A percentile compares a stretch with the other conserved stretches of the same genome.
phyloP scores from a whole-genome alignment of 176 grass and related monocot species.

The Triticum urartu region DNA sequence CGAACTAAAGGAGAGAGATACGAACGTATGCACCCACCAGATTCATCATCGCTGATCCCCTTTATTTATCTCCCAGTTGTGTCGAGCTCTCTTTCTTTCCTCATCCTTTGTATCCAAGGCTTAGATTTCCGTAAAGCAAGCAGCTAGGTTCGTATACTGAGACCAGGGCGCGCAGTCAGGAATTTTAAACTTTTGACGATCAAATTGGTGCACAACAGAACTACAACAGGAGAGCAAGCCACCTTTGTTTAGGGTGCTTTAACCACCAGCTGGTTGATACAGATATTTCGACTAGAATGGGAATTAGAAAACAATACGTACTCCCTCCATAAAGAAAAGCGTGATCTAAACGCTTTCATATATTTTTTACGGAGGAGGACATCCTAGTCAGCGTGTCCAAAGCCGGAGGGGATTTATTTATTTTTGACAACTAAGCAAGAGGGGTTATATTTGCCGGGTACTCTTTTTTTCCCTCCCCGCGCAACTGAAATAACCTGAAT shows the following conservation, averaged over 20 bases:
- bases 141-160: not conserved
- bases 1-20: not conserved
- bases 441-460: too few relatives aligned
- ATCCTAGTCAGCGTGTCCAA: too few relatives aligned
- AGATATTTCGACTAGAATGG: too few relatives aligned
- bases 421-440: too few relatives aligned
- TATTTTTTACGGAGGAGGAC: too few relatives aligned
- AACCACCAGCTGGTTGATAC: not conserved
- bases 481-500: too few relatives aligned
- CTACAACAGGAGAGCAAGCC: not conserved
- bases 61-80: not conserved
- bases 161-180: not conserved
- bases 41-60: constrained; percentile 1
- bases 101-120: constrained; percentile 47
- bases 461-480: too few relatives aligned
- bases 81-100: not conserved
- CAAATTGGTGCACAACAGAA: constrained; percentile 27
- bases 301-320: too few relatives aligned
- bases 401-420: too few relatives aligned
- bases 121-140: constrained; percentile 25
- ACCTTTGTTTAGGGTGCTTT: not conserved
- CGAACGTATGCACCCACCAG: not conserved
- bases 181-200: constrained; percentile 34
- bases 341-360: too few relatives aligned
- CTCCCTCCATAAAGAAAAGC: too few relatives aligned